These are phyloP conservation scores for Exophiala lecanii-corni DNA, from an alignment of 2,329 filamentous ascomycete genomes.

Conservation along the genomic window DNA sequence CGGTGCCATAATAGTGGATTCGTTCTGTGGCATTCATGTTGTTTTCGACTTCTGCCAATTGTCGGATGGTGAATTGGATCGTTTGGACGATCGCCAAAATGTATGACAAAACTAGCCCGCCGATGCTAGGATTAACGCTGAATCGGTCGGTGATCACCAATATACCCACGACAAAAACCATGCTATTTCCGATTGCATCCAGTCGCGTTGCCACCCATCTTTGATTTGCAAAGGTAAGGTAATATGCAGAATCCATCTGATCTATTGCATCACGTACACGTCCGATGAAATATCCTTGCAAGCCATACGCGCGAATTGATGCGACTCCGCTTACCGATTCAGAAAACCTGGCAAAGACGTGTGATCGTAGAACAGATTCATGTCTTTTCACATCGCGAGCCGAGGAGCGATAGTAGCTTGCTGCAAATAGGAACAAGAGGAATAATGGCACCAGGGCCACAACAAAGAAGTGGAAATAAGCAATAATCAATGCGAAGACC, in stretches of 20 bases:
- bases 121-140: constrained; percentile 75
- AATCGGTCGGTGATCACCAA: constrained; percentile 90
- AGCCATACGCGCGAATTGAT: constrained; percentile 83
- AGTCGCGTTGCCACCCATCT: constrained; percentile 84
- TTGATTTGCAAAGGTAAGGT: constrained; percentile 91
- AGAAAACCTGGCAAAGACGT: constrained; percentile 84
- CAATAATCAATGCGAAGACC: constrained; percentile 85
- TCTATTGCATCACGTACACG: constrained; percentile 72
- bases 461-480: constrained; percentile 88
- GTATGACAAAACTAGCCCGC: constrained; percentile 84
- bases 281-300: constrained; percentile 67
- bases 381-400: constrained; percentile 93
- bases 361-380: constrained; percentile 81
- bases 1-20: constrained; percentile 79
- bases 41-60: constrained; percentile 93
- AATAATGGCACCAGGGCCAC: constrained; percentile 66
- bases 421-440: constrained; percentile 72
- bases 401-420: constrained; percentile 83
- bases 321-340: constrained; percentile 81
- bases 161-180: constrained; percentile 85
- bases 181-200: constrained; percentile 73
- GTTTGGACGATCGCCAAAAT: constrained; percentile 91
- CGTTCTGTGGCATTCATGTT: constrained; percentile 97
- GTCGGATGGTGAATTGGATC: constrained; percentile 91
- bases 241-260: constrained; percentile 91